Conservation (phyloP, 2,329 filamentous ascomycete species). For the Paecilomyces niveus region DNA sequence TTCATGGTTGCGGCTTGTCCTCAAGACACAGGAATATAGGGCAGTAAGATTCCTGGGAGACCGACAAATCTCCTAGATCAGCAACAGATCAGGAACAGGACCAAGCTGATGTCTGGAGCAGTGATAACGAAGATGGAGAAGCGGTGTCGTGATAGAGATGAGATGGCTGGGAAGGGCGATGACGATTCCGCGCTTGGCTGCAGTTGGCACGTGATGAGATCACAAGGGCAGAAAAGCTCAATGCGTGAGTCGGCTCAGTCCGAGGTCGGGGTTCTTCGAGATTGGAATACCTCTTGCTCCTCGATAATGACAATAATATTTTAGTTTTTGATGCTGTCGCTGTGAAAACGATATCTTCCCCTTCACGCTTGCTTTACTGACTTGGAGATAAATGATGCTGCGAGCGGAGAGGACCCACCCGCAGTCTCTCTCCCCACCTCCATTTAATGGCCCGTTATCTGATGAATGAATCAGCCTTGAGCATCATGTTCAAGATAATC, state of each 20-base stretch:
- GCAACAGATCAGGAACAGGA: not conserved
- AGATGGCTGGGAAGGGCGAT: not conserved
- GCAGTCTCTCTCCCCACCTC: not conserved
- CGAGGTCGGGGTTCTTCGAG: not conserved
- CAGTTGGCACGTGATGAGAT: not conserved
- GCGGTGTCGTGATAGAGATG: not conserved
- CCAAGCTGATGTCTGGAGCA: not conserved
- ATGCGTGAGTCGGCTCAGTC: not conserved
- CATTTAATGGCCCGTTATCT: not conserved
- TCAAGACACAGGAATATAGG: not conserved
- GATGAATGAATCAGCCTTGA: not conserved
- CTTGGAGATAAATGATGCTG: not conserved
- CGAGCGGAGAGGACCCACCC: not conserved
- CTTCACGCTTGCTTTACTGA: not conserved
- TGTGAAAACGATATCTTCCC: no score
- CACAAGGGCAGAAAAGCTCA: not conserved
- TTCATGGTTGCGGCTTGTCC: conserved; percentile 27
- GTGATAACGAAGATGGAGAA: not conserved
- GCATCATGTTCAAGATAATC: not conserved
- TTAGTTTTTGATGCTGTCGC: not conserved
- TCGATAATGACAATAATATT: not conserved
- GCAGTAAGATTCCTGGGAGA: not conserved
- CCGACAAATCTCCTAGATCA: not conserved
- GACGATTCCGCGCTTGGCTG: not conserved
- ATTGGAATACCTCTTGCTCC: no score